phyloP scores from a whole-genome alignment of 305 asterid species.

The Rubia tinctorum region DNA sequence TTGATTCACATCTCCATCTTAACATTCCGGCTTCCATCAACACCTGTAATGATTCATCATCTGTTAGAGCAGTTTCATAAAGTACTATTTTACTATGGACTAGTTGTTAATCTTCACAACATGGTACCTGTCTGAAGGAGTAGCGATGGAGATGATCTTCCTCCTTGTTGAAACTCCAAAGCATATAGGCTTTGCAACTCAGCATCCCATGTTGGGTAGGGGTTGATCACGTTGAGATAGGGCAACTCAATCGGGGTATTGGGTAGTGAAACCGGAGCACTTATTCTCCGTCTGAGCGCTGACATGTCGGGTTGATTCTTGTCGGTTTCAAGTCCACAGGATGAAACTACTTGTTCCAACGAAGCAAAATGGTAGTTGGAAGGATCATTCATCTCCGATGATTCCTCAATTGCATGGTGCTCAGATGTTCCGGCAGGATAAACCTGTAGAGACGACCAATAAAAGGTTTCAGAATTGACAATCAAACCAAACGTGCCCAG shows the following conservation, averaged over 20 bases:
- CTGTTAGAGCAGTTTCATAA: background rate
- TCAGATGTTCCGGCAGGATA: constrained; percentile 37
- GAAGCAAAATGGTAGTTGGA: constrained; percentile 39
- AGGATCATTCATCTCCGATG: constrained; percentile 42
- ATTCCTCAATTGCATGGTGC: constrained; percentile 34
- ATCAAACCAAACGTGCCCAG: background rate
- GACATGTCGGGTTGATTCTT: constrained; percentile 41
- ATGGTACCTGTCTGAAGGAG: constrained; percentile 55
- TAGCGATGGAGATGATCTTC: constrained; percentile 43
- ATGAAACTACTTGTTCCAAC: constrained; percentile 37
- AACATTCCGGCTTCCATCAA: constrained; percentile 41
- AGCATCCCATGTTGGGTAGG: constrained; percentile 53
- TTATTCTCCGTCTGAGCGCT: constrained; percentile 47
- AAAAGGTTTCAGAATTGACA: background rate
- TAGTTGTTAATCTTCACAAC: constrained; percentile 27
- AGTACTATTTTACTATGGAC: background rate
- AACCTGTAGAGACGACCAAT: constrained; percentile 28
- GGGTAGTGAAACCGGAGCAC: constrained; percentile 54
- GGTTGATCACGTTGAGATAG: constrained; percentile 46
- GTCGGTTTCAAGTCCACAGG: constrained; percentile 36
- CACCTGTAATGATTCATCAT: constrained; percentile 40
- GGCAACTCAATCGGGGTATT: constrained; percentile 46
- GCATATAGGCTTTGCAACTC: constrained; percentile 54
- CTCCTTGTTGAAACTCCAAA: constrained; percentile 67
- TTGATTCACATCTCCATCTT: constrained; percentile 66